Evolutionary conservation across 257 asterid genomes (phyloP), one percentile per base, ranked within the genome.

Genomic region (Rubia yunnanensis): DNA sequence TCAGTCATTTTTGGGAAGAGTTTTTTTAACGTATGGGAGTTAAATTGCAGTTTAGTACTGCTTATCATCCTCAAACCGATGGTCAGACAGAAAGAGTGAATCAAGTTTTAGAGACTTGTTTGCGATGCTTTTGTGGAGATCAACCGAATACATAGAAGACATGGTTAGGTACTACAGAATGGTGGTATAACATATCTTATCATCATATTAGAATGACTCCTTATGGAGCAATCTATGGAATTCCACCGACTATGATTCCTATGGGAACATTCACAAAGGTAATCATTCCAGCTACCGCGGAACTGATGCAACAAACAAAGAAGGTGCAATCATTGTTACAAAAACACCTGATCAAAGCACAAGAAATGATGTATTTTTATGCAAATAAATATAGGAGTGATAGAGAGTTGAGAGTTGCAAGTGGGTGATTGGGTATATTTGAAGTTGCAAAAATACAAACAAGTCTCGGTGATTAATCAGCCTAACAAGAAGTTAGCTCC

Each of bases 11-110:
- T n/a, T 69, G 71, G 67, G 1, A 32, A 14, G 66, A 18, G 1
- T 44, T 74, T 2, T 69, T 68, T n/a, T 30, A 8, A 18, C 0
- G 8, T 0, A 0, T 31, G 10, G 64, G 70, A 0, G 39, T 32
- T 0, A 1, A 24, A 14, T 20, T 44, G 0, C 7, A 56, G 0
- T 0, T 54, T 0, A 46, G 60, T 5, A 23, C 34, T 4, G 20
- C 73, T 1, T 24, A 54, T 14, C 71, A 67, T 39, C 64, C 64
- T 7, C 38, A 67, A 5, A 46, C 28, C 0, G 46, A 65, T 55
- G 72, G 72, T 0, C 72, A 67, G 5, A 17, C 24, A 11, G 8
- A 56, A 15, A 39, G 63, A 5, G 35, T 67, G 4, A 49, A 49
- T 10, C 26, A 49, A 18, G 10, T 5, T n/a, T 3, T 49, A 24